Evolutionary conservation across 1,139 yeast species (phyloP), one percentile per base, ranked within the genome.

Genomic region (Hanseniaspora gamundiae): DNA sequence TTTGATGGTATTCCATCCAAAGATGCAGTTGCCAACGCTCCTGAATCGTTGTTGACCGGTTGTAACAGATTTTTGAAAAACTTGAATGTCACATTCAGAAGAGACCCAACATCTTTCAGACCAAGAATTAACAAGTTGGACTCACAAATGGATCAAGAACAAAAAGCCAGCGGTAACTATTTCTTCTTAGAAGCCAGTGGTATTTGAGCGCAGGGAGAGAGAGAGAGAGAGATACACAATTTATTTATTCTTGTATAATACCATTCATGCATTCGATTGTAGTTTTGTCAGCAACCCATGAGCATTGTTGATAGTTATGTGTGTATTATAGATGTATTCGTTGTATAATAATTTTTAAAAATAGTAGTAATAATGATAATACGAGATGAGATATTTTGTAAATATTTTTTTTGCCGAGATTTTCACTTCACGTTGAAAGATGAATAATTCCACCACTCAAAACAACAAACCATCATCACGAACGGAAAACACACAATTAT

Each of bases 121-220:
- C 98, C 98, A 59, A 83, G 99, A 77, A 91, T 91, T 66, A 91
- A 91, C 73, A 91, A 91, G 70, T 70, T 84, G 61, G 97, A 84
- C 62, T 88, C 97, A 47, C 98, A 91, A 73, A 86, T 91, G 95
- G 98, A 91, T 67, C 88, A 82, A 69, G 97, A 91, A 69, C 98
- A 91, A 68, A 91, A 91, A 70, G 61, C 75, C 42, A 62, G 77
- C 43, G 98, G 98, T 49, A 87, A 91, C 71, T 91, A 83, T 70
- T 91, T 91, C 79, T 91, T 91, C 77, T 74, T 91, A 70, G 97
- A 88, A 61, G 77, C 66, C 53, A 53, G 62, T 43, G 74, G 68
- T 58, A 68, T 59, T 46, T 60, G 52, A 52, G 27, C 14, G 16
- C 27, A 22, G 20, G 27, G 13, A 35, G 17, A 35, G 27, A 20